Base-by-base conservation (phyloP, 192 early-diverging fungal species). In the Dispira parvispora region DNA sequence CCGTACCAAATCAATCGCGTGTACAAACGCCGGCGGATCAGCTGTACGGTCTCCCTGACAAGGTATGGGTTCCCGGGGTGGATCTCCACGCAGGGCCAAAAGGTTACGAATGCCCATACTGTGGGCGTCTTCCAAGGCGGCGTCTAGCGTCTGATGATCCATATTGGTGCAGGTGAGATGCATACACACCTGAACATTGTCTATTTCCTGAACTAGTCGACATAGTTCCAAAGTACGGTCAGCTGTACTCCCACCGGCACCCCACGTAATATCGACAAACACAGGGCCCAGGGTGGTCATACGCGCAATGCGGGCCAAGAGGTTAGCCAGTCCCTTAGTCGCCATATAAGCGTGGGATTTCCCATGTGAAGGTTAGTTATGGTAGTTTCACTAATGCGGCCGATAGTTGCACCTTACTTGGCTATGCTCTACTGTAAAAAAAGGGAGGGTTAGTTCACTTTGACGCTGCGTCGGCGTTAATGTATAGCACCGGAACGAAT, bases 81-180 rank as follows among this genome's bases (percentile, higher is more conserved):
- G 85, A 69, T 96, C 96, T 13, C 96, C 96, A 25, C 96, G 85
- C 53, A 99, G 81, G 0, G 96, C 96, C 61, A 99, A 74, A 52
- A 99, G 92, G 68, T 96, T 96, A 61, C 88, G 89, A 61, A 94
- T 85, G 0, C 94, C 92, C 23, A 84, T 82, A 3, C 76, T 76
- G 67, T 94, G 91, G 18, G 93, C 93, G 38, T 82, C 80, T 70
- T 75, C 65, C 23, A 98, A 74, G 2, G 92, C 96, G 42, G 63
- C 66, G 63, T 96, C 94, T 45, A 99, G 80, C 75, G 86, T 90
- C 38, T 78, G 78, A 23, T 75, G 73, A 53, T 90, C 90, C 92
- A 96, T 99, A 70, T 99, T 99, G 58, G 96, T 96, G 68, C 96
- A 99, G 16, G 94, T 99, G 69, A 99, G 76, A 70, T 99, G 96